Conservation (phyloP, 306 rosid genomes). For the Prunus mume region DNA sequence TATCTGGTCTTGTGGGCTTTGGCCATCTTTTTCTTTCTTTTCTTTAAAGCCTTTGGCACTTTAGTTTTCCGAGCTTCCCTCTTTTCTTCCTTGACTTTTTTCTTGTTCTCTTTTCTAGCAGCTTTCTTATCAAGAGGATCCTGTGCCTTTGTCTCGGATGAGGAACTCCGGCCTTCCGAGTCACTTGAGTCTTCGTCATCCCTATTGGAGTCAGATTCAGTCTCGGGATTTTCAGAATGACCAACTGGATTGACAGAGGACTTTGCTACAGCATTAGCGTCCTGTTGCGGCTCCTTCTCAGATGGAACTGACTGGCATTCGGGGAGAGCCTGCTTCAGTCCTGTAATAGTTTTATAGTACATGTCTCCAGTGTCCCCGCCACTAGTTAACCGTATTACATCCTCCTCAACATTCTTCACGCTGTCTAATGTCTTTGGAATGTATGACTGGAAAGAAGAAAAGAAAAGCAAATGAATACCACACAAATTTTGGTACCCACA, state of each 20-base stretch:
- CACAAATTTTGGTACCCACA: neutral
- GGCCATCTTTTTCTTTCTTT: constrained; percentile 70
- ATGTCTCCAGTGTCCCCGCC: constrained; percentile 69
- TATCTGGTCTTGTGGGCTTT: constrained; percentile 67
- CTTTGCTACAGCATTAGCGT: constrained; percentile 18
- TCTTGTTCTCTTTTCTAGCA: constrained; percentile 78
- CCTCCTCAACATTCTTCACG: constrained; percentile 76
- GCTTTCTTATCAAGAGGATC: constrained; percentile 65
- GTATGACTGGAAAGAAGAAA: constrained; percentile 47
- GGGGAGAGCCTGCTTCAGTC: constrained; percentile 59
- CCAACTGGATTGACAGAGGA: neutral
- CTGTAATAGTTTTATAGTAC: constrained; percentile 76
- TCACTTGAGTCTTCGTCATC: constrained; percentile 34
- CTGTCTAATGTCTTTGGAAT: constrained; percentile 74
- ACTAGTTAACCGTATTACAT: constrained; percentile 59
- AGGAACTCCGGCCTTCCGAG: constrained; percentile 44
- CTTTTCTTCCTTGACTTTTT: constrained; percentile 88
- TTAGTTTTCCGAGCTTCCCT: constrained; percentile 74
- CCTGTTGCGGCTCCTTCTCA: constrained; percentile 24
- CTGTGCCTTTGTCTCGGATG: constrained; percentile 36
- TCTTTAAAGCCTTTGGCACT: constrained; percentile 81
- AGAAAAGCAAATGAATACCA: neutral
- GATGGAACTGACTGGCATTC: constrained; percentile 22
- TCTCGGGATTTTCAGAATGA: constrained; percentile 19
- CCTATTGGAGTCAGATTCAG: constrained; percentile 26